These are phyloP conservation scores for Endocalyx cinctus DNA, from an alignment of 2,329 filamentous ascomycete species.

Conservation along the genomic window DNA sequence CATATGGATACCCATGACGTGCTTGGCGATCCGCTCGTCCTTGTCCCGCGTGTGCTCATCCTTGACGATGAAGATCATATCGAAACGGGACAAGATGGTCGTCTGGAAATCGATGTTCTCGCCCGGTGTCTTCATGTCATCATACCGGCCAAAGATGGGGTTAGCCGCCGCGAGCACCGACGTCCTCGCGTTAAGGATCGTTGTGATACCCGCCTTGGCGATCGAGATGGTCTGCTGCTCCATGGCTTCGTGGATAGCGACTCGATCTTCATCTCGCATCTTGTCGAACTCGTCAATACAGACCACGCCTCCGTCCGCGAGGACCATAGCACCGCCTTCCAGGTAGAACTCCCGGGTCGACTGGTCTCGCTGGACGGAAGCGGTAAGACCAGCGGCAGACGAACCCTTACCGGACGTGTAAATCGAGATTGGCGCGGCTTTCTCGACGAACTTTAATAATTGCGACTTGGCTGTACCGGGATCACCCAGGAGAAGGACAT, in stretches of 20 bases:
- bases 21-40: conserved; percentile 89
- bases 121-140: conserved; percentile 94
- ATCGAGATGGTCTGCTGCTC: conserved; percentile 99
- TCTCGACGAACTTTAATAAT: conserved; percentile 94
- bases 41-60: conserved; percentile 88
- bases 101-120: conserved; percentile 99
- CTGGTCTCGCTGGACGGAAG: conserved; percentile 90
- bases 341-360: conserved; percentile 95
- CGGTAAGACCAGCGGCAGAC: conserved; percentile 93
- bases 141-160: conserved; percentile 95
- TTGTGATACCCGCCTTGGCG: conserved; percentile 96
- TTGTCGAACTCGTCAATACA: conserved; percentile 99
- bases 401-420: conserved; percentile 99
- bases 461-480: conserved; percentile 98
- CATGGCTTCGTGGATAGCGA: conserved; percentile 99
- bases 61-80: conserved; percentile 99
- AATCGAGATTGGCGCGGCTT: conserved; percentile 92
- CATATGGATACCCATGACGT: conserved; percentile 98
- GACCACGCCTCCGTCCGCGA: conserved; percentile 93
- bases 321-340: conserved; percentile 96
- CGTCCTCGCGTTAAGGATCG: conserved; percentile 91
- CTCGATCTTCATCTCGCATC: conserved; percentile 96
- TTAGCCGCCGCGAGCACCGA: conserved; percentile 95
- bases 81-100: conserved; percentile 94
- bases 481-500: conserved; percentile 92